Percentiles rank a stretch among this genome's conserved stretches.
phyloP scores from a whole-genome alignment of 331 rosid species.

The Rhamnella rubrinervis region DNA sequence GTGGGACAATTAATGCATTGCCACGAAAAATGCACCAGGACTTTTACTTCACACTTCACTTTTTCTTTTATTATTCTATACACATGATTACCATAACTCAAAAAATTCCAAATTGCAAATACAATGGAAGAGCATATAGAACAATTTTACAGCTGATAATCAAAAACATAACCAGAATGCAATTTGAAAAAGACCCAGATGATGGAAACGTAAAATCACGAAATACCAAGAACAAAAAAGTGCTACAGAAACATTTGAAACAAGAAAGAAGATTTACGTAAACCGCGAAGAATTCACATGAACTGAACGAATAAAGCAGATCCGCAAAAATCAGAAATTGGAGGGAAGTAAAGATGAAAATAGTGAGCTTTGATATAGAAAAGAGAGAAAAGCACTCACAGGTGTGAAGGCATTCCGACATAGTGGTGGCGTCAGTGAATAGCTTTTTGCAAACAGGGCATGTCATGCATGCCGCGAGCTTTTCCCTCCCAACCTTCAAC shows the following conservation, averaged over 20 bases:
- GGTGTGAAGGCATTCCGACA: conserved; percentile 60
- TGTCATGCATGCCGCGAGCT: conserved; percentile 34
- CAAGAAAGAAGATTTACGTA: neutral
- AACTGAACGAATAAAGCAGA: neutral
- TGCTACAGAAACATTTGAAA: neutral
- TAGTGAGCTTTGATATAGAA: neutral
- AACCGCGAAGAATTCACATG: conserved; percentile 9
- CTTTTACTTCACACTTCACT: too few relatives aligned
- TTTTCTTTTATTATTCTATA: neutral
- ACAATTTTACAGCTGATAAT: neutral
- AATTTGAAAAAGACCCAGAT: conserved; percentile 9
- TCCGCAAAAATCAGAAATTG: conserved; percentile 6
- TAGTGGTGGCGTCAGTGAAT: conserved; percentile 51
- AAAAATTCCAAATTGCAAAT: neutral
- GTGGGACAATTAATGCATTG: too few relatives aligned
- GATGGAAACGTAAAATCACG: conserved; percentile 5
- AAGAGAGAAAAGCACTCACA: conserved; percentile 39
- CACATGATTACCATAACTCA: neutral
- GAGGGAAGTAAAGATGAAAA: neutral
- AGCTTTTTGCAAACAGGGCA: conserved; percentile 46
- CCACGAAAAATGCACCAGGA: too few relatives aligned
- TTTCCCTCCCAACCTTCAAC: conserved; percentile 14
- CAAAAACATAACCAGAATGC: conserved; percentile 1
- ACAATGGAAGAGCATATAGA: too few relatives aligned
- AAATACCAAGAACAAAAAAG: conserved; percentile 3